Evolutionary conservation across 805 yeast species (phyloP), one percentile per base, ranked within the genome.

Genomic region (Ascoidea asiatica): DNA sequence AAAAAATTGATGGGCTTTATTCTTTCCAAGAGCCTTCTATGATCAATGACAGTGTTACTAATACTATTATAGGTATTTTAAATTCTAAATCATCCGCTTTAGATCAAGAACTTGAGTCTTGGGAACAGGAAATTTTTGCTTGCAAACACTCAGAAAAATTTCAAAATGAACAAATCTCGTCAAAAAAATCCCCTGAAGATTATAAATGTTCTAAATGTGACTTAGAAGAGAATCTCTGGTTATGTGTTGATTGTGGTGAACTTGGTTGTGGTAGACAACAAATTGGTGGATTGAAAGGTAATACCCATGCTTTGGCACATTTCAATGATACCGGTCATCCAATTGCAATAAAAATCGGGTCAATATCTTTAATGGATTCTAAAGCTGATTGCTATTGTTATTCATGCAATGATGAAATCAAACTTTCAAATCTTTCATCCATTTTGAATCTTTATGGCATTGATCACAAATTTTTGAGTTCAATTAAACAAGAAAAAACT

Each of bases 231-330:
- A 92, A 92, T 57, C 62, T 92, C 41, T 92, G 99, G 99, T 67
- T 92, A 17, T 92, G 99, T 65, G 63, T 92, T 40, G 73, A 74
- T 42, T 92, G 98, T 70, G 98, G 98, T 1, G 64, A 73, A n/a
- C 54, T 88, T 8, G 96, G 96, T 4, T 92, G 99, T 64, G 99
- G 99, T 5, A 69, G 99, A 51, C 79, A 79, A 29, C 98, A 92
- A 61, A 86, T 84, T 56, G 98, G 97, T 35, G 90, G 94, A 20
- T 76, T 83, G 11, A 81, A 88, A n/a, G 99, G 99, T 5, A 77
- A 90, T 56, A 79, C 95, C 0, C 98, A 92, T 60, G 97, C 95
- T 0, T 64, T 90, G 47, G 58, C 61, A 0, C 99, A 92, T 61
- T 80, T 59, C 55, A 36, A 48, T 0, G 43, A 56, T 11, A 52